Percentiles rank a stretch among this genome's conserved stretches.
These are phyloP conservation scores for Lentinula sp. DNA, from an alignment of 768 basidiomycete genomes.

Conservation along the genomic window DNA sequence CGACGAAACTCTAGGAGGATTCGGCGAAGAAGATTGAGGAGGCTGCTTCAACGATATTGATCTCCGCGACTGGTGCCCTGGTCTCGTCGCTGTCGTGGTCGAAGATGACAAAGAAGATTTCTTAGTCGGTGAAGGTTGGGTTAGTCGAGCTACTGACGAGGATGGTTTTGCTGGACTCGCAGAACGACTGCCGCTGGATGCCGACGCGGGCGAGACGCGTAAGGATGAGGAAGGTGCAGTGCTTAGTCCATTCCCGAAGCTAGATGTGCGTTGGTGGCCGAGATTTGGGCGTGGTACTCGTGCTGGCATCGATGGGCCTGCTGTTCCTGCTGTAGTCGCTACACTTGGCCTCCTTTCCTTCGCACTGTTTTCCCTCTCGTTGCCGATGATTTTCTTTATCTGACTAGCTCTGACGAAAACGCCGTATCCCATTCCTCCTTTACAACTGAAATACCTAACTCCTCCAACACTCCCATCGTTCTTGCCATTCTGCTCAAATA, in stretches of 20 bases:
- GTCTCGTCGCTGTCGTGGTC: neutral
- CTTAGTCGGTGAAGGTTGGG: slow-evolving; percentile 52
- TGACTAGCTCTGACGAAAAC: slow-evolving; percentile 88
- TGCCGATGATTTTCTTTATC: slow-evolving; percentile 57
- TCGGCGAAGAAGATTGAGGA: too few relatives aligned
- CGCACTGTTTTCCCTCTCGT: slow-evolving; percentile 27
- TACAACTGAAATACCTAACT: slow-evolving; percentile 76
- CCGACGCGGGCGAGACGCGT: slow-evolving; percentile 34
- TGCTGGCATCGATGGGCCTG: slow-evolving; percentile 18
- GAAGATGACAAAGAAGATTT: slow-evolving; percentile 28
- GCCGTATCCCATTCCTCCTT: slow-evolving; percentile 50
- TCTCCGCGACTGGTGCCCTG: slow-evolving; percentile 34
- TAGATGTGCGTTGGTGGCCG: slow-evolving; percentile 52
- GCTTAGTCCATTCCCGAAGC: slow-evolving; percentile 33
- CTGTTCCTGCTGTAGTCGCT: neutral
- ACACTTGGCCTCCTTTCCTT: slow-evolving; percentile 4
- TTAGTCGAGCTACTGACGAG: slow-evolving; percentile 19
- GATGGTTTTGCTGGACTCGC: slow-evolving; percentile 55
- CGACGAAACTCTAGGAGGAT: slow-evolving; percentile 20
- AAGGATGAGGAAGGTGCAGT: slow-evolving; percentile 24
- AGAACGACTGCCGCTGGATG: slow-evolving; percentile 52
- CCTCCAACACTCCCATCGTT: slow-evolving; percentile 90
- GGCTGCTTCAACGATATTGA: slow-evolving; percentile 39
- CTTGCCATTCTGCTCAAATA: slow-evolving; percentile 82
- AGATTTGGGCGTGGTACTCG: slow-evolving; percentile 23